Base-by-base conservation (phyloP, 1,139 yeast species). In the Taiozyma onychis region DNA sequence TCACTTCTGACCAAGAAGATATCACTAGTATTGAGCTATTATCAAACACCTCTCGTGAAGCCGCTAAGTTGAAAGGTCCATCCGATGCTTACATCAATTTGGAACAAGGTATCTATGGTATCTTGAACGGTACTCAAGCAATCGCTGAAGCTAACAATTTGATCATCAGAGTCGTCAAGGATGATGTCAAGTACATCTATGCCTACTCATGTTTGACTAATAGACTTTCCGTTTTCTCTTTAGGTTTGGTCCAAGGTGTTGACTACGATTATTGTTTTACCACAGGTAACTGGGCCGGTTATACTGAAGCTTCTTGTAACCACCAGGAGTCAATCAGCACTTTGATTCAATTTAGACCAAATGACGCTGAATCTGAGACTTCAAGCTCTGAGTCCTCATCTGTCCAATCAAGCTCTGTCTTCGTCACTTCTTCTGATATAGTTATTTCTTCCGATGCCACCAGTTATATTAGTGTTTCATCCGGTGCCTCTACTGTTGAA, bases 11-110 rank as follows among this genome's bases (percentile, higher is more conserved):
- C 27, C 48, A 53, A 14, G 14, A 44, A 4, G 55, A 51, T 26
- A 54, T 57, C 14, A 51, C 53, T 21, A 58, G 55, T 39, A 52
- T 57, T 18, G 48, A 50, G 26, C 39, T 54, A 26, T 27, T 52
- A 10, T 51, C 57, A 1, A 48, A 49, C 3, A 47, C 54, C 11
- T 45, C 42, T 6, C 46, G 48, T 14, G 53, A 28, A 2, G 37
- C 52, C 27, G 52, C 51, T 32, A 21, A 51, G 14, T 48, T 50
- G 44, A 48, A 30, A 13, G 34, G 34, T 56, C 35, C 54, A 54
- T 47, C 60, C 46, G 65, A 63, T 48, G 56, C 52, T 44, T 58
- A 51, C 60, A 59, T 51, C 58, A 60, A 57, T 44, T 44, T 53
- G 44, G 18, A 53, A 34, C 51, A 56, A 46, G 59, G 60, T 54